A percentile compares a stretch with the other conserved stretches of the same genome.
These are phyloP conservation scores for Crassisporium funariophilum DNA, from an alignment of 768 basidiomycete species.

Conservation along the genomic window DNA sequence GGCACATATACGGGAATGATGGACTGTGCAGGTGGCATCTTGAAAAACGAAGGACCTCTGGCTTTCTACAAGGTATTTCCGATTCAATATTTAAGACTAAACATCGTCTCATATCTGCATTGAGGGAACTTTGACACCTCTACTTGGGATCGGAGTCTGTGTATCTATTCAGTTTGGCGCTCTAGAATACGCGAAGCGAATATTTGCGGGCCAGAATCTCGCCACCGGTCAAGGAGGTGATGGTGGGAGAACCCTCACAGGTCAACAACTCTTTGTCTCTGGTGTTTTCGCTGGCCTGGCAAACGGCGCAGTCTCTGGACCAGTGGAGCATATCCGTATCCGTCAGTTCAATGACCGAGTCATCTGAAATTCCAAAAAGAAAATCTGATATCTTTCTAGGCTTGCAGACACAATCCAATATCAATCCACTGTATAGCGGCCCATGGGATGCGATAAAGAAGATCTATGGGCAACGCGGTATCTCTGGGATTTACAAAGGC, in stretches of 20 bases:
- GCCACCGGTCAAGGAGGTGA: slow-evolving; percentile 61
- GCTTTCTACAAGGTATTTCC: slow-evolving; percentile 88
- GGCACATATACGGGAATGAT: slow-evolving; percentile 90
- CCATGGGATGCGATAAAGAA: slow-evolving; percentile 89
- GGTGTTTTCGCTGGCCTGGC: slow-evolving; percentile 88
- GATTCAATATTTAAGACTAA: not conserved
- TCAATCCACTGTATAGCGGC: slow-evolving; percentile 75
- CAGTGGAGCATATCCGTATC: slow-evolving; percentile 97
- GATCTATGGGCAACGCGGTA: slow-evolving; percentile 73
- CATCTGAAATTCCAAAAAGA: not conserved
- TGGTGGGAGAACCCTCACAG: slow-evolving; percentile 60
- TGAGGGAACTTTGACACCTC: slow-evolving; percentile 87
- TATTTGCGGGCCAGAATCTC: slow-evolving; percentile 67
- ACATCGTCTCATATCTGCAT: slow-evolving; percentile 8
- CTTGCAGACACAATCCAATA: slow-evolving; percentile 86
- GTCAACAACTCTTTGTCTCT: slow-evolving; percentile 68
- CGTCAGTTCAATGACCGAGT: slow-evolving; percentile 49
- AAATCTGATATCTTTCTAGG: slow-evolving; percentile 54
- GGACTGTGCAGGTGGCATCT: slow-evolving; percentile 85
- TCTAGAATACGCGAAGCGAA: slow-evolving; percentile 82
- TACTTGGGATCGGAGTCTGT: slow-evolving; percentile 91
- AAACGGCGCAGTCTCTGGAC: slow-evolving; percentile 92
- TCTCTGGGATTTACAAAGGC: slow-evolving; percentile 90
- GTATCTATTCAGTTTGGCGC: slow-evolving; percentile 96
- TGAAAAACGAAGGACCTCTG: slow-evolving; percentile 88